These are phyloP conservation scores for Papiliotrema laurentii DNA, from an alignment of 1,284 basidiomycete species.

Conservation along the genomic window DNA sequence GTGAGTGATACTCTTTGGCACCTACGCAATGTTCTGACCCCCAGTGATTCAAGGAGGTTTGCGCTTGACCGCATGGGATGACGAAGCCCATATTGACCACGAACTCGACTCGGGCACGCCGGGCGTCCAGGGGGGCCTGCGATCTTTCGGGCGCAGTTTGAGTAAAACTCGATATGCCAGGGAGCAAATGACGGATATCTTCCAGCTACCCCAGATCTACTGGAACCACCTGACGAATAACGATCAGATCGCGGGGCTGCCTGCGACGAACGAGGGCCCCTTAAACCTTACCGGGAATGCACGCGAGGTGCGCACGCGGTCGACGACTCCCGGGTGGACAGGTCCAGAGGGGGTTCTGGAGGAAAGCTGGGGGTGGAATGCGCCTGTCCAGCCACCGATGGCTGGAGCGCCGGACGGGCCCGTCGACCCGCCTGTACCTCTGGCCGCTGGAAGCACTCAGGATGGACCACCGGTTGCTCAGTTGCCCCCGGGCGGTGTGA, in stretches of 20 bases:
- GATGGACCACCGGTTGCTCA: neutral
- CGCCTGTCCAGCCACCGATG: neutral
- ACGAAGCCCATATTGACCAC: neutral
- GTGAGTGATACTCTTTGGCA: conserved; percentile 13
- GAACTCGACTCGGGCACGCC: conserved; percentile 2
- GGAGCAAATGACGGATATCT: conserved; percentile 9
- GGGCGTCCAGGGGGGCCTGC: conserved; percentile 8
- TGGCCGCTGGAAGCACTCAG: no score
- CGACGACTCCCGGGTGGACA: neutral
- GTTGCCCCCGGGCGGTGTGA: neutral
- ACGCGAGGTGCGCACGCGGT: no score
- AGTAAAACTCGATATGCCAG: neutral
- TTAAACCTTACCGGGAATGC: no score
- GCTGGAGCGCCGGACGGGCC: neutral
- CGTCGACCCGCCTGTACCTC: no score
- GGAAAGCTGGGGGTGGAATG: neutral
- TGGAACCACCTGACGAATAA: conserved; percentile 30
- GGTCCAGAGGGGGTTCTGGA: conserved; percentile 1
- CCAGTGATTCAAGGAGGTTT: conserved; percentile 39
- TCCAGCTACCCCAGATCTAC: conserved; percentile 37
- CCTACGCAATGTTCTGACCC: neutral
- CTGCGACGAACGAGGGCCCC: neutral
- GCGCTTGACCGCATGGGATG: conserved; percentile 14
- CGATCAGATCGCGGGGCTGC: neutral
- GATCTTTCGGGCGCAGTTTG: conserved; percentile 1